These are phyloP conservation scores for Diplocarpon rosae DNA, from an alignment of 2,329 filamentous ascomycete genomes.

Conservation along the genomic window DNA sequence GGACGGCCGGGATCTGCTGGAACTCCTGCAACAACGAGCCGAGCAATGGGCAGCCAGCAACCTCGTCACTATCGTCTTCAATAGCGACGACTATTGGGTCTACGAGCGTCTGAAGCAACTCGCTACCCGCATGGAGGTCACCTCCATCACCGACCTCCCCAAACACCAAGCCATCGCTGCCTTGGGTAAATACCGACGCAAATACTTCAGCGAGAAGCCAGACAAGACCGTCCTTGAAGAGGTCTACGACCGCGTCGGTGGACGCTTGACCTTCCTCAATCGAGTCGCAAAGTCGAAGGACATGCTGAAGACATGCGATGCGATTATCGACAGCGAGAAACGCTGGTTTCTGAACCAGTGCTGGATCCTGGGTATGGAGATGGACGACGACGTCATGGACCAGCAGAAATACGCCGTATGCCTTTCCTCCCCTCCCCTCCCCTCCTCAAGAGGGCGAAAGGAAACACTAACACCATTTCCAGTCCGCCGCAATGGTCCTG, in stretches of 20 bases:
- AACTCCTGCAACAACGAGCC: slow-evolving; percentile 88
- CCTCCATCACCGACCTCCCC: slow-evolving; percentile 72
- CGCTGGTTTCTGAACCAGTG: slow-evolving; percentile 73
- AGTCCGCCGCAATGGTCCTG: slow-evolving; percentile 87
- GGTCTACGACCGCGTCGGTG: slow-evolving; percentile 80
- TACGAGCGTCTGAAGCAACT: slow-evolving; percentile 90
- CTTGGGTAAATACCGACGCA: slow-evolving; percentile 66
- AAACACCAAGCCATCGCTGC: slow-evolving; percentile 69
- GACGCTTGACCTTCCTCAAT: slow-evolving; percentile 77
- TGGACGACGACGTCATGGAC: slow-evolving; percentile 97
- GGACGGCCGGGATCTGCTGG: slow-evolving; percentile 83
- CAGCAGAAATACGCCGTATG: slow-evolving; percentile 89
- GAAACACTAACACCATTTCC: neutral
- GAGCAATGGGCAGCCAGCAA: slow-evolving; percentile 94
- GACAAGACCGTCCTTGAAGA: slow-evolving; percentile 49
- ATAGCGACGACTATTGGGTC: slow-evolving; percentile 97
- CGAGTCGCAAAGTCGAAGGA: slow-evolving; percentile 77
- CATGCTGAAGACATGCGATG: slow-evolving; percentile 68
- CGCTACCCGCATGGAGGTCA: slow-evolving; percentile 88
- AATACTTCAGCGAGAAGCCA: slow-evolving; percentile 58
- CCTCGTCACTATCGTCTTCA: slow-evolving; percentile 86
- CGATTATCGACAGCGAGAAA: slow-evolving; percentile 60
- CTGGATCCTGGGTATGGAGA: slow-evolving; percentile 63
- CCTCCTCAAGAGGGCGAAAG: neutral
- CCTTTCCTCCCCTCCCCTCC: slow-evolving; percentile 16